These are phyloP conservation scores for Dacryopinax spathularia DNA, from an alignment of 768 basidiomycete species.

Conservation along the genomic window DNA sequence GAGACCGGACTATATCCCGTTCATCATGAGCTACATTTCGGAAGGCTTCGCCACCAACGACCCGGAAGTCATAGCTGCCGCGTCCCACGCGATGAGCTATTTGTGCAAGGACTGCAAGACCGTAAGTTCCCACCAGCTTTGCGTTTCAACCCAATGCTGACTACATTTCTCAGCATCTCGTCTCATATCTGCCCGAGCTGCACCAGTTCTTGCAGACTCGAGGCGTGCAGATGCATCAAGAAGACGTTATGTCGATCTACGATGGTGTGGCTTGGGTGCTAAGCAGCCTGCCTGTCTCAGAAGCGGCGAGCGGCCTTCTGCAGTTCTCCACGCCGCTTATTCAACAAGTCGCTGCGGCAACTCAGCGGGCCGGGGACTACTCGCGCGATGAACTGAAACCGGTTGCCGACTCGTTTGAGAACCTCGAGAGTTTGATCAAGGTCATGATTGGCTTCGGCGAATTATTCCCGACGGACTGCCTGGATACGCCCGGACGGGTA, in stretches of 20 bases:
- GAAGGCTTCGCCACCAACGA: slow-evolving; percentile 75
- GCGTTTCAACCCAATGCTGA: background rate
- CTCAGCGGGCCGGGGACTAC: background rate
- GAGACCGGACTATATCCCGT: slow-evolving; percentile 74
- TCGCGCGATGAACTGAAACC: background rate
- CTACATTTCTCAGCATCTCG: slow-evolving; percentile 49
- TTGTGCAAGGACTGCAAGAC: slow-evolving; percentile 92
- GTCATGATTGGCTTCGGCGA: slow-evolving; percentile 73
- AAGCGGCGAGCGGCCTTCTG: slow-evolving; percentile 71
- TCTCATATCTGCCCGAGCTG: slow-evolving; percentile 80
- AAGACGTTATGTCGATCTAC: slow-evolving; percentile 82
- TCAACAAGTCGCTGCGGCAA: background rate
- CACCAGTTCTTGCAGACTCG: slow-evolving; percentile 75
- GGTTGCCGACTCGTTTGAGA: slow-evolving; percentile 65
- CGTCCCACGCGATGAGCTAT: slow-evolving; percentile 90
- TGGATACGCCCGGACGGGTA: slow-evolving; percentile 59
- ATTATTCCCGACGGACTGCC: slow-evolving; percentile 65
- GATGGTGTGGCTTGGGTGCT: slow-evolving; percentile 95
- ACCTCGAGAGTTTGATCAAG: slow-evolving; percentile 79
- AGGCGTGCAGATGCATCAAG: slow-evolving; percentile 64
- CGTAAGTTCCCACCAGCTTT: slow-evolving; percentile 29
- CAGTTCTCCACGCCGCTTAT: slow-evolving; percentile 42
- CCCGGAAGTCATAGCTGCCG: slow-evolving; percentile 75
- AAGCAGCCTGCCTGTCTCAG: slow-evolving; percentile 80
- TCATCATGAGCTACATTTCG: slow-evolving; percentile 82